Percentiles rank a stretch among this genome's conserved stretches.
Evolutionary conservation across 345 rosid genomes (phyloP).

Genomic region (Lagerstroemia speciosa): DNA sequence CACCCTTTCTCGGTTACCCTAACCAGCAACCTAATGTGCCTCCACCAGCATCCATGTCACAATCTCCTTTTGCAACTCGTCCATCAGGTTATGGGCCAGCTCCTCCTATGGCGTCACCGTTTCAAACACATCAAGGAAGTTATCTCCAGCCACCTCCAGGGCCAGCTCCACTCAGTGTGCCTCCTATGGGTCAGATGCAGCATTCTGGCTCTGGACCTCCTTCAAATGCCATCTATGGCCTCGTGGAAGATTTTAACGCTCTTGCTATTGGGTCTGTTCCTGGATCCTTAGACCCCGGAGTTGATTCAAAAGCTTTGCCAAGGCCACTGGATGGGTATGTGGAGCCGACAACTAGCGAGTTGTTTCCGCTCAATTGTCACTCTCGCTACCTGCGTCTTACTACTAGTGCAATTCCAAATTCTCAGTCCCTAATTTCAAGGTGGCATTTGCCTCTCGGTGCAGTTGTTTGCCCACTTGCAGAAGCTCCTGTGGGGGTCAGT

Average conservation of each 20-base stretch:
- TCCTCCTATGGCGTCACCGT: conserved; percentile 31
- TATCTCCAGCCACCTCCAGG: conserved; percentile 35
- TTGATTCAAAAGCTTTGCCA: conserved; percentile 72
- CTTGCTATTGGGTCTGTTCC: conserved; percentile 67
- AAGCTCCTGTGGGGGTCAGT: conserved; percentile 89
- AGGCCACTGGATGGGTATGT: conserved; percentile 95
- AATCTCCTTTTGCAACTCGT: conserved; percentile 39
- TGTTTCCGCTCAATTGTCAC: conserved; percentile 69
- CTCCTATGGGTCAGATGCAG: conserved; percentile 46
- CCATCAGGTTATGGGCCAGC: conserved; percentile 43
- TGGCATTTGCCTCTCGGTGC: conserved; percentile 99
- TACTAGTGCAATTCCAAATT: conserved; percentile 76
- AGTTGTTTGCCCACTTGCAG: conserved; percentile 97
- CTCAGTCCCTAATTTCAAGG: conserved; percentile 85
- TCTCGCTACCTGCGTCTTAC: conserved; percentile 84
- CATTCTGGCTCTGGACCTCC: conserved; percentile 58
- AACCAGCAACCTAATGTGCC: conserved; percentile 34
- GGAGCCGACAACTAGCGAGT: conserved; percentile 64
- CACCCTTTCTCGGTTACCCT: conserved; percentile 56
- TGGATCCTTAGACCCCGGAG: conserved; percentile 70
- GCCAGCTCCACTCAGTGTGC: conserved; percentile 29
- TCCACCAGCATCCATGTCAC: conserved; percentile 40
- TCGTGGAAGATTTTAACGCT: conserved; percentile 81
- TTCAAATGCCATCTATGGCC: conserved; percentile 51
- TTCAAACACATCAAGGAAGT: conserved; percentile 49